Base-by-base conservation (phyloP, 192 early-diverging fungal species). In the Gryganskiella cystojenkinii region DNA sequence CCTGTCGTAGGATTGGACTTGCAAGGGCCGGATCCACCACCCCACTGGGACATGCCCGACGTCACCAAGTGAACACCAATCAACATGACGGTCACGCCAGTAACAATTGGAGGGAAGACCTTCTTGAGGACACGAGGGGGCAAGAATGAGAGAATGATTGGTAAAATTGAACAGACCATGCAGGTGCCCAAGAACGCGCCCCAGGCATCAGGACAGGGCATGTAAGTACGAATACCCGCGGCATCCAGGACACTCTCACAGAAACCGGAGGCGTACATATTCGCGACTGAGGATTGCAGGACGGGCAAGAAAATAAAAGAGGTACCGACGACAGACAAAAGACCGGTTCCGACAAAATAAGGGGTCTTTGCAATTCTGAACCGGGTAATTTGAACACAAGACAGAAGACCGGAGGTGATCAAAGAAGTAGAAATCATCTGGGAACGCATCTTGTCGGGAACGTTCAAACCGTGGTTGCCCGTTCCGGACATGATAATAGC, bases 41-140 rank as follows among this genome's bases (percentile, higher is more conserved):
- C 86, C 86, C 86, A 87, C 22, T 80, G 71, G 3, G 71, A n/a
- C 58, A 87, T 81, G 6, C 81, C 86, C 0, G 78, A 79, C 7
- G 71, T 72, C 24, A 85, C 80, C 4, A 87, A 62, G 11, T 76
- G 70, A 6, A 80, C 70, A 17, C 86, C 86, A 30, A 87, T 85
- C 60, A 87, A 46, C 53, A 85, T 70, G 20, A 87, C 70, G 3
- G 82, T 83, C 20, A 71, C 74, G 65, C 86, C 86, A 24, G 86
- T 85, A 10, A 87, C 86, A 67, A 87, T 82, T 25, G 86, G 86
- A 15, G 86, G 86, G 58, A 87, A 87, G 58, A 87, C 55, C 47
- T 69, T 81, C 61, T 85, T 81, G 37, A 87, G 57, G 1, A 73
- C 64, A 24, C 69, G 74, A 44, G 80, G 84, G 50, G 86, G 86